These are phyloP conservation scores for Aspergillus leporis DNA, from an alignment of 495 filamentous ascomycete genomes.

Conservation along the genomic window DNA sequence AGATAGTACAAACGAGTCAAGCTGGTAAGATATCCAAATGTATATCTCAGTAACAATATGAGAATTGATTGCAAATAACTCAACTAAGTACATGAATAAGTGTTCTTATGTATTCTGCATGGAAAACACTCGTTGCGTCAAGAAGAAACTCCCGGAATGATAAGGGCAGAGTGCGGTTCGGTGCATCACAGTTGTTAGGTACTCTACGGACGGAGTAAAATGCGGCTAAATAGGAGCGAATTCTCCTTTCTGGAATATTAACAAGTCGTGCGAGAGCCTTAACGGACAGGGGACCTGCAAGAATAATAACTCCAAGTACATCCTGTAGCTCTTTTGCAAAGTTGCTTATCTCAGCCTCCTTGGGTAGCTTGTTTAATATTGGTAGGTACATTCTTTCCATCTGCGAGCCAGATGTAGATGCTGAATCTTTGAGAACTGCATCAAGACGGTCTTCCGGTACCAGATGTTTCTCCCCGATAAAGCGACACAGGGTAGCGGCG, in stretches of 20 bases:
- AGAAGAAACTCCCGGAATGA: constrained; percentile 24
- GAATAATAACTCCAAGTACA: constrained; percentile 28
- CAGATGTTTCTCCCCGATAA: constrained; percentile 21
- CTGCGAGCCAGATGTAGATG: constrained; percentile 12
- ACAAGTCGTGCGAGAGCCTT: constrained; percentile 17
- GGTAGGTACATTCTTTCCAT: constrained; percentile 30
- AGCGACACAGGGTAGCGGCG: constrained; percentile 32
- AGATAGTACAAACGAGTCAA: no score
- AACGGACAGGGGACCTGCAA: constrained; percentile 24
- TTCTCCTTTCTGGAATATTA: constrained; percentile 7
- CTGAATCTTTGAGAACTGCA: constrained; percentile 19
- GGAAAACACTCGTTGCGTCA: no score
- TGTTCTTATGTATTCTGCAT: no score
- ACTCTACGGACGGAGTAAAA: constrained; percentile 27
- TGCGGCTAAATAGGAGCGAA: constrained; percentile 14
- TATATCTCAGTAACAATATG: no score
- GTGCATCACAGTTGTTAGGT: constrained; percentile 24
- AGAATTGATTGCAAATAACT: no score
- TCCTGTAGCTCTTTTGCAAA: constrained; percentile 26
- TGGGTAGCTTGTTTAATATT: constrained; percentile 24
- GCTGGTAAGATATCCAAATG: no score
- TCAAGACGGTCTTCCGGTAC: constrained; percentile 18
- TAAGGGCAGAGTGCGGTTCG: constrained; percentile 19
- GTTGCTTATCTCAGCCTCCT: constrained; percentile 6
- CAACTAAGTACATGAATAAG: no score